Evolutionary conservation across 2,329 filamentous ascomycete genomes (phyloP), one percentile per base, ranked within the genome.

Genomic region (Cladophialophora bantiana): DNA sequence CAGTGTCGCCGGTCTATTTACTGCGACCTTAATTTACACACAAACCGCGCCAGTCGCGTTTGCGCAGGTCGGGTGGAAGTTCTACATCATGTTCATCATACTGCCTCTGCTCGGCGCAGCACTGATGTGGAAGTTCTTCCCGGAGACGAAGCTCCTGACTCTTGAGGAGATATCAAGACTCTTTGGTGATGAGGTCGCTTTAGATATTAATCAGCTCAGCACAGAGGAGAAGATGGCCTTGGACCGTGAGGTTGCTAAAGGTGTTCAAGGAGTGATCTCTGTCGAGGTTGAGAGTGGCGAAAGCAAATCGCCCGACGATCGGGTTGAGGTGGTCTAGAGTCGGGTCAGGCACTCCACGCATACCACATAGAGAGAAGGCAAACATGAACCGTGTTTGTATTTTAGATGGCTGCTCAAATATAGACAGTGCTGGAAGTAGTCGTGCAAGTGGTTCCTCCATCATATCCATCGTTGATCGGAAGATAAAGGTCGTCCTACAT

Each of bases 141-240:
- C 75, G 0, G 77, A 78, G 59, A 78, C 76, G 0, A 78, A 76
- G 65, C 72, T 73, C 7, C 67, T 71, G 5, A 73, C 72, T 7
- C 65, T 78, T 56, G 76, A 78, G 59, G 76, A 77, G 40, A 77
- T 78, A 54, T 73, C 72, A 31, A 72, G 67, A 7, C 57, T 72
- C 1, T 78, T 78, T 67, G 75, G 75, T 4, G 76, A 77, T 40
- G 62, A 70, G 53, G 72, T 74, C 18, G 72, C 72, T 7, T 18
- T 45, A 15, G 40, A 45, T 45, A 20, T 20, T 18, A 45, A 67
- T 71, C n/a, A 35, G 54, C 59, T 64, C 67, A 38, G 71, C 70
- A 36, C 36, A 48, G 54, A 57, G 26, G 54, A 56, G 54, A 57
- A 38, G 34, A 35, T 38, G 9, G 34, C 18, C 32, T 18, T 38